Evolutionary conservation across 345 rosid species (phyloP), one percentile per base, ranked within the genome.

Genomic region (Brassica incana): DNA sequence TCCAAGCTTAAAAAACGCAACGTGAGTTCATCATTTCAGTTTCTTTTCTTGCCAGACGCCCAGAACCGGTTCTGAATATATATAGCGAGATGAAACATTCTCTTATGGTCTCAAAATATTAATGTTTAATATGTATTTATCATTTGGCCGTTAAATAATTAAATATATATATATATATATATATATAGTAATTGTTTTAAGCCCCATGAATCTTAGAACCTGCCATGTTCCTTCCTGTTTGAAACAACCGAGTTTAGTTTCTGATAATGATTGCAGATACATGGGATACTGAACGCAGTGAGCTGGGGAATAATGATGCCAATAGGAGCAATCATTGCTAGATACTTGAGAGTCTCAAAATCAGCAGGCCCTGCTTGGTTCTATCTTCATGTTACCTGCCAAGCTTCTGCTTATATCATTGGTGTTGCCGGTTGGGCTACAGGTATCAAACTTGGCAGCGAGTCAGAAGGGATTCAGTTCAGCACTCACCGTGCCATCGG

Each of bases 281-380:
- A 93, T 77, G 99, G 96, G 50, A 89, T 90, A 50, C 81, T 93
- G 70, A 96, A 96, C 35, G 85, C 85, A 16, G 85, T 90, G 45
- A 90, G 98, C 72, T 96, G 99, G 98, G 98, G 98, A 4, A 83
- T 90, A 32, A 54, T 95, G 90, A 77, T 96, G 91, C 98, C 99
- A 0, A 4, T 84, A 2, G 98, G 97, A 8, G 95, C 85, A 50
- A 74, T 90, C 36, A 81, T 83, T 63, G 97, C 98, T 70, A 85
- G 99, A 72, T 92, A 93, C 83, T 77, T 93, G 87, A 88, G 86
- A 87, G 91, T 85, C n/a, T 86, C 90, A 72, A 86, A 86, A 81
- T 86, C 97, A 18, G 90, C 97, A 5, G 88, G 84, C 68, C 90
- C 99, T 2, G 87, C 90, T n/a, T 96, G 99, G 98, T 90, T 96